These are phyloP conservation scores for Aspergillus eucalypticola DNA, from an alignment of 2,329 filamentous ascomycete genomes.

Conservation along the genomic window DNA sequence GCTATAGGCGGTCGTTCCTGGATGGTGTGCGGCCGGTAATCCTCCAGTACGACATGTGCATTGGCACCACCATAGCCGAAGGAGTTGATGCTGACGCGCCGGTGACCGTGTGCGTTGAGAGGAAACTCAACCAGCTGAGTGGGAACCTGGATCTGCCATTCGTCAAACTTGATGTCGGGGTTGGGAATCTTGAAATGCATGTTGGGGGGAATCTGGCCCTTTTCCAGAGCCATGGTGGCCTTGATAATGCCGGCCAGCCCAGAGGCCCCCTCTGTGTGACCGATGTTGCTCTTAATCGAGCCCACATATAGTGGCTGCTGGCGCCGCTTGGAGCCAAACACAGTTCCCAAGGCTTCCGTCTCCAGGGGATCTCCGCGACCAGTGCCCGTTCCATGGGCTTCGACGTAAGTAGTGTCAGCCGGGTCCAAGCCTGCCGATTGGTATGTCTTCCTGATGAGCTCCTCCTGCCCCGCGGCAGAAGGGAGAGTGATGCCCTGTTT, in stretches of 20 bases:
- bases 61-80: background rate
- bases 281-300: conserved; percentile 31
- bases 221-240: conserved; percentile 28
- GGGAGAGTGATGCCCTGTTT: conserved; percentile 11
- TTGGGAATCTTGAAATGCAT: conserved; percentile 26
- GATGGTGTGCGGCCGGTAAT: background rate
- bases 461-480: background rate
- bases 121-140: conserved; percentile 22
- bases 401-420: conserved; percentile 35
- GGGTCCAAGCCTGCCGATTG: conserved; percentile 32
- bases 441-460: conserved; percentile 8
- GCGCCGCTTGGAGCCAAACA: conserved; percentile 17
- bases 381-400: conserved; percentile 46
- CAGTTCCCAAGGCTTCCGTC: conserved; percentile 22
- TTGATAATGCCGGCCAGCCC: conserved; percentile 32
- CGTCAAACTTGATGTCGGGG: conserved; percentile 24
- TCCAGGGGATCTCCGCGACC: conserved; percentile 31
- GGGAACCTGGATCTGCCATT: conserved; percentile 19
- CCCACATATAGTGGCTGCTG: conserved; percentile 22
- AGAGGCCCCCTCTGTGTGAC: conserved; percentile 28
- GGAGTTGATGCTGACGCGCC: background rate
- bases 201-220: conserved; percentile 31
- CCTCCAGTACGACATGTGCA: background rate
- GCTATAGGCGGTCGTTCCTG: background rate
- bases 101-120: background rate